A percentile compares a stretch with the other conserved stretches of the same genome.
These are phyloP conservation scores for Phytophthora fragariaefolia DNA, from an alignment of 352 stramenopile species.

Conservation along the genomic window DNA sequence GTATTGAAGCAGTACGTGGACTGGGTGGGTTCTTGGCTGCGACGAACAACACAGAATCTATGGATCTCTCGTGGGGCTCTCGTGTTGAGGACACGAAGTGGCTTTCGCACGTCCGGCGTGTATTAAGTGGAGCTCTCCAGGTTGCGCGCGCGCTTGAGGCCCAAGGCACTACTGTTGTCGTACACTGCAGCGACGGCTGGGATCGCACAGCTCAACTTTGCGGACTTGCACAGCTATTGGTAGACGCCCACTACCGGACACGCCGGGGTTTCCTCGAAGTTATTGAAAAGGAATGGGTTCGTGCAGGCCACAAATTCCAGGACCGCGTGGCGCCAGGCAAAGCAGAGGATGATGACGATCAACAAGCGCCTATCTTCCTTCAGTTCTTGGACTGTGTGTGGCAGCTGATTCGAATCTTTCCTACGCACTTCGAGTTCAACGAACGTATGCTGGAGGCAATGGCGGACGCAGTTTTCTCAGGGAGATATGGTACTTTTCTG, in stretches of 20 bases:
- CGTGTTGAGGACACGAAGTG: conserved; percentile 86
- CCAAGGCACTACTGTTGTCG: conserved; percentile 78
- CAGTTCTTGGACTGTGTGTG: conserved; percentile 92
- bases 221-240: conserved; percentile 85
- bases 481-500: conserved; percentile 86
- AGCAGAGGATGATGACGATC: conserved; percentile 73
- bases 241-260: conserved; percentile 90
- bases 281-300: conserved; percentile 89
- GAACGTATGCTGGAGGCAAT: conserved; percentile 68
- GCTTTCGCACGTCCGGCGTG: conserved; percentile 74
- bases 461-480: conserved; percentile 77
- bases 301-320: conserved; percentile 90
- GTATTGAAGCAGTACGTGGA: conserved; percentile 68
- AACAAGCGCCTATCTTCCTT: conserved; percentile 86
- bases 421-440: conserved; percentile 90
- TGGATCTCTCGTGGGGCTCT: conserved; percentile 65
- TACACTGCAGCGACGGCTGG: conserved; percentile 94
- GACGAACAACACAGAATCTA: conserved; percentile 48
- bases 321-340: conserved; percentile 78
- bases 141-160: conserved; percentile 75
- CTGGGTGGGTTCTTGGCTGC: conserved; percentile 50
- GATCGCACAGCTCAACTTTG: conserved; percentile 91
- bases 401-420: conserved; percentile 83
- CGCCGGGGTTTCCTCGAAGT: conserved; percentile 82
- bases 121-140: conserved; percentile 71